These are phyloP conservation scores for Cylindrodendrum hubeiense DNA, from an alignment of 2,329 filamentous ascomycete genomes.

Conservation along the genomic window DNA sequence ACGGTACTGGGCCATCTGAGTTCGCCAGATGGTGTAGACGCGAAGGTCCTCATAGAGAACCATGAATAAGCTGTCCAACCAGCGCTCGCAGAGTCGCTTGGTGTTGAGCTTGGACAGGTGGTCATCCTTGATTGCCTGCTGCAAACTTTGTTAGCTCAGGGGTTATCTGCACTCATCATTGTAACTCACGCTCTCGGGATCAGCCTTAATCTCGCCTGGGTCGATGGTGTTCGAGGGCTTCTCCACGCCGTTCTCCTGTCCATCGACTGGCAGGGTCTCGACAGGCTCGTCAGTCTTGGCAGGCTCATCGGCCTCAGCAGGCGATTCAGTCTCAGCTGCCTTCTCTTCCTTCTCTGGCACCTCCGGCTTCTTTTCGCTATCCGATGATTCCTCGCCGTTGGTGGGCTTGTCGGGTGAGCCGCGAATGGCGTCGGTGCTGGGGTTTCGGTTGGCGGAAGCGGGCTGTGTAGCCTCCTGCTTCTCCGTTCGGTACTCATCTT, in stretches of 20 bases:
- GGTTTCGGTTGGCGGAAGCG: constrained; percentile 71
- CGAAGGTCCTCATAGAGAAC: constrained; percentile 97
- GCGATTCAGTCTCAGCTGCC: constrained; percentile 45
- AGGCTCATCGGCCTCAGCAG: constrained; percentile 30
- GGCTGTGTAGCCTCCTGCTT: constrained; percentile 72
- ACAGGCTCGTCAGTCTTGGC: constrained; percentile 50
- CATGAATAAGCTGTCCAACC: constrained; percentile 99
- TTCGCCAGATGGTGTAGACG: constrained; percentile 99
- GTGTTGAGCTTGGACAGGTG: constrained; percentile 94
- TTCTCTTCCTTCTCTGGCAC: constrained; percentile 48
- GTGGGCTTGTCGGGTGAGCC: constrained; percentile 73
- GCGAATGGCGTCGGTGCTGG: constrained; percentile 83
- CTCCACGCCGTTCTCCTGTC: constrained; percentile 67
- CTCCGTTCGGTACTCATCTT: constrained; percentile 96
- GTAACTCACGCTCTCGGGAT: constrained; percentile 74
- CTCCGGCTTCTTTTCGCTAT: constrained; percentile 49
- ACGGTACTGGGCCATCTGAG: constrained; percentile 95
- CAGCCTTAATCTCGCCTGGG: constrained; percentile 81
- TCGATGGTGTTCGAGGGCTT: constrained; percentile 85
- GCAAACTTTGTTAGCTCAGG: constrained; percentile 35
- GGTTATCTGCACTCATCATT: not conserved
- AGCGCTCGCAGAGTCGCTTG: constrained; percentile 96
- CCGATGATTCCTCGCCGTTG: constrained; percentile 58
- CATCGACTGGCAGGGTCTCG: not conserved
- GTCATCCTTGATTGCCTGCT: constrained; percentile 72